Conservation (phyloP, 495 filamentous ascomycete genomes). For the Extremus antarcticus region DNA sequence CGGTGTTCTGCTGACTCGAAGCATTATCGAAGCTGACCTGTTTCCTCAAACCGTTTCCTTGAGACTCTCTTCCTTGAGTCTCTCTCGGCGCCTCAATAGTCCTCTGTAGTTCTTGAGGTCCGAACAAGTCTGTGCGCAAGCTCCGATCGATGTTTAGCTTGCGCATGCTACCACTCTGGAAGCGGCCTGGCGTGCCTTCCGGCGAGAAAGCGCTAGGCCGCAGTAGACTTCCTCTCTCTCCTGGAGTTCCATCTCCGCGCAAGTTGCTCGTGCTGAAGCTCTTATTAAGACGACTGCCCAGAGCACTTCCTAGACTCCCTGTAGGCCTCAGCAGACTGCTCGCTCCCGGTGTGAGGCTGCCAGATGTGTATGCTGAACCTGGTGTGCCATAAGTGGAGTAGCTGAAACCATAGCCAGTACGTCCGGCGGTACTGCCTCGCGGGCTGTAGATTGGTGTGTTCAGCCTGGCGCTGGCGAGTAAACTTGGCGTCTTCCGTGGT, state of each 20-base stretch:
- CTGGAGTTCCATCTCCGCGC: conserved; percentile 48
- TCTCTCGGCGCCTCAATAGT: conserved; percentile 32
- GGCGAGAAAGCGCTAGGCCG: conserved; percentile 76
- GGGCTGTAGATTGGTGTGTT: conserved; percentile 55
- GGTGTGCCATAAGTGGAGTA: conserved; percentile 84
- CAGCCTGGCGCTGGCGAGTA: conserved; percentile 54
- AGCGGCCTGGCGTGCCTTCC: conserved; percentile 45
- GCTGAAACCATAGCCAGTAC: conserved; percentile 69
- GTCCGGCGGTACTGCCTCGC: conserved; percentile 32
- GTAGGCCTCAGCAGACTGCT: conserved; percentile 54
- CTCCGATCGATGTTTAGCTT: conserved; percentile 81
- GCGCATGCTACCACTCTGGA: conserved; percentile 61
- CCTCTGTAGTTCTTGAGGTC: conserved; percentile 19
- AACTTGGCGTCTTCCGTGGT: conserved; percentile 72
- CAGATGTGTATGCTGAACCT: conserved; percentile 51
- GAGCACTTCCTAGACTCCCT: conserved; percentile 44
- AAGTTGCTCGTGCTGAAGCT: conserved; percentile 60
- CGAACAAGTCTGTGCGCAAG: conserved; percentile 66
- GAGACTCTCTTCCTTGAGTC: conserved; percentile 24
- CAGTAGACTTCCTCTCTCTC: conserved; percentile 76
- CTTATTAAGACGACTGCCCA: conserved; percentile 36
- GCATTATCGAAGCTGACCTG: conserved; percentile 79
- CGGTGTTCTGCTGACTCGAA: conserved; percentile 4
- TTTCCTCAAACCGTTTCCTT: conserved; percentile 50
- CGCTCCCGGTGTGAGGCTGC: conserved; percentile 57